Evolutionary conservation across 495 filamentous ascomycete genomes (phyloP), one percentile per base, ranked within the genome.

Genomic region (Schizothecium vesticola): DNA sequence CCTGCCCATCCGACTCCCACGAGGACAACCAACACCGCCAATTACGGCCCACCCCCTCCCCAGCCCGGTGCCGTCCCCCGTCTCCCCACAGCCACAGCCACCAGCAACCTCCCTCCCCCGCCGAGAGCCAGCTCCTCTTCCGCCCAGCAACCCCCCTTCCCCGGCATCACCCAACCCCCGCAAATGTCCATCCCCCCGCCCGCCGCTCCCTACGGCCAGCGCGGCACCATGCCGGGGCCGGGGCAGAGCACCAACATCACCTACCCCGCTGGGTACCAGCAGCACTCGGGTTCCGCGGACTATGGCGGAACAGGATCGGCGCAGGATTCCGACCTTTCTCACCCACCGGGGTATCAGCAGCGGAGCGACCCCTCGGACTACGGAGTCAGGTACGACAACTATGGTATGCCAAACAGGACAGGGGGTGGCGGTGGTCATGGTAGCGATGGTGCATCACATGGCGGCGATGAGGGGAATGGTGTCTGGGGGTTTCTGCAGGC

Each of bases 91-190:
- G 66, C 31, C 13, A 67, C 63, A 19, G 33, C 25, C 29, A 66
- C 67, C 59, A n/a, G 55, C 36, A 84, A 28, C 85, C 87, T 22
- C 87, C 87, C 59, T 85, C 86, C 8, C 86, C 86, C 23, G 85
- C 84, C 74, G 81, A 81, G 29, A 81, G 81, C 61, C 80, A 85
- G 63, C 72, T 70, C 23, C 71, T 75, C 65, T 75, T 77, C 61
- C 77, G 19, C 21, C 62, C 56, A 61, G 36, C 63, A 29, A n/a
- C 78, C 23, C 72, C 79, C 65, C 66, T 66, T 74, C 22, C 63
- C 69, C n/a, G 69, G 61, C 60, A 70, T 74, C 59, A 73, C 71
- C 55, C 80, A 80, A 71, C 80, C 81, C 59, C 72, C 77, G 24
- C 81, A 85, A 72, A 79, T 82, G 76, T 65, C 62, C 22, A 79